These are phyloP conservation scores for Dactylonectria macrodidyma DNA, from an alignment of 2,329 filamentous ascomycete species.

Conservation along the genomic window DNA sequence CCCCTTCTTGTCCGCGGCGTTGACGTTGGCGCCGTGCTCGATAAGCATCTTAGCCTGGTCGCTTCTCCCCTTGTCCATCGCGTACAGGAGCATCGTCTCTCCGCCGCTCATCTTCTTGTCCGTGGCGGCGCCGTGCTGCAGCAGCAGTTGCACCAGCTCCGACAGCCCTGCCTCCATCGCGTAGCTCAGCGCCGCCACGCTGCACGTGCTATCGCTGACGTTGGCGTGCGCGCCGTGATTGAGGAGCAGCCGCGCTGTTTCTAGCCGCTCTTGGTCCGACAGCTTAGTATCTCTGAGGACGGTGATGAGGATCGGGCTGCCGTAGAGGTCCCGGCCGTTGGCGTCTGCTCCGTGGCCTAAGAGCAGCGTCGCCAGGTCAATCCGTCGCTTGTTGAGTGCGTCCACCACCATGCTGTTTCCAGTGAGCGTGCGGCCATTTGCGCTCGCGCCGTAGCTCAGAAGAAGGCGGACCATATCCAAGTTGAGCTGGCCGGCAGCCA, in stretches of 20 bases:
- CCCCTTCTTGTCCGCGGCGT: conserved; percentile 49
- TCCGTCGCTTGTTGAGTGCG: conserved; percentile 50
- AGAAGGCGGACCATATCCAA: conserved; percentile 53
- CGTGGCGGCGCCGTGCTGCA: conserved; percentile 48
- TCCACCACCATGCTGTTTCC: conserved; percentile 54
- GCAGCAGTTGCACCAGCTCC: conserved; percentile 47
- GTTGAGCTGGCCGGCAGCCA: conserved; percentile 48
- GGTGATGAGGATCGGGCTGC: conserved; percentile 51
- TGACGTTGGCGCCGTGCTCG: conserved; percentile 52
- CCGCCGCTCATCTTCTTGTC: conserved; percentile 48
- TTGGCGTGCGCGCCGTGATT: conserved; percentile 52
- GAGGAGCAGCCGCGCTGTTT: conserved; percentile 51
- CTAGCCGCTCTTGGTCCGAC: conserved; percentile 43
- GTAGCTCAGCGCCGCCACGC: conserved; percentile 42
- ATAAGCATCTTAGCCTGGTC: conserved; percentile 49
- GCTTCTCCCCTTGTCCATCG: conserved; percentile 44
- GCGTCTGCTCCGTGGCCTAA: conserved; percentile 53
- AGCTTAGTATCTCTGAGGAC: conserved; percentile 48
- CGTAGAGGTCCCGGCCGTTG: conserved; percentile 50
- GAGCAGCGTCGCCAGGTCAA: conserved; percentile 52
- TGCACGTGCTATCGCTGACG: conserved; percentile 43
- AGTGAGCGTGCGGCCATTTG: conserved; percentile 46
- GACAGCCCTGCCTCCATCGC: conserved; percentile 45
- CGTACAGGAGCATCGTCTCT: conserved; percentile 51
- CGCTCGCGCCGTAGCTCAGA: conserved; percentile 53